Conservation (phyloP, 176 grass and related monocot genomes). For the Carex cristatella region DNA sequence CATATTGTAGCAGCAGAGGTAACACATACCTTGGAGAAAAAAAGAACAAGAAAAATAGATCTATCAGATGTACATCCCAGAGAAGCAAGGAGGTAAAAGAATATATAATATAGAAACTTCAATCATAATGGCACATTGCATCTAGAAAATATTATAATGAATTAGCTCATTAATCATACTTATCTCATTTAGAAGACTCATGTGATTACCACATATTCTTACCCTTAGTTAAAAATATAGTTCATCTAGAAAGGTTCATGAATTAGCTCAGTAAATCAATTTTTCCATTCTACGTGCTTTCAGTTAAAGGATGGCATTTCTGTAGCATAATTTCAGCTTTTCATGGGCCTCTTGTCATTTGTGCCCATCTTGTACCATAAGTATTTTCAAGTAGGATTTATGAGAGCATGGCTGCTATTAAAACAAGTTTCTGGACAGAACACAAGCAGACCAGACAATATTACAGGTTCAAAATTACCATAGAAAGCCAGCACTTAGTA, state of each 20-base stretch:
- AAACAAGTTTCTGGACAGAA: background rate
- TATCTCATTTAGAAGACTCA: background rate
- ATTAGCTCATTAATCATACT: slow-evolving; percentile 1
- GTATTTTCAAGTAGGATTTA: background rate
- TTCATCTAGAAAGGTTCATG: background rate
- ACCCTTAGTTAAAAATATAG: background rate
- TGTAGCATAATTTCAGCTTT: background rate
- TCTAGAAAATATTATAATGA: background rate
- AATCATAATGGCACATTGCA: background rate
- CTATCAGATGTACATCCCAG: background rate
- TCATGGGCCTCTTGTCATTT: background rate
- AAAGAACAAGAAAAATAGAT: background rate
- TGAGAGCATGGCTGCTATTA: background rate
- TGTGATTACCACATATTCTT: background rate
- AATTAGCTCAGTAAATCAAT: background rate
- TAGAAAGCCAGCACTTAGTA: slow-evolving; percentile 82
- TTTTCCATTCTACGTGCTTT: background rate
- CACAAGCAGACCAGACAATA: background rate
- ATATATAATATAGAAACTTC: background rate
- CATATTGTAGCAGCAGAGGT: slow-evolving; percentile 86
- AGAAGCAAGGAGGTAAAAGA: background rate
- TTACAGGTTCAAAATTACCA: slow-evolving; percentile 38
- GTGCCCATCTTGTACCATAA: background rate
- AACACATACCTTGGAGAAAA: slow-evolving; percentile 65
- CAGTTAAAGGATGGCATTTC: background rate